Evolutionary conservation across 495 filamentous ascomycete genomes (phyloP), one percentile per base, ranked within the genome.

Genomic region (Usnea hakonensis): DNA sequence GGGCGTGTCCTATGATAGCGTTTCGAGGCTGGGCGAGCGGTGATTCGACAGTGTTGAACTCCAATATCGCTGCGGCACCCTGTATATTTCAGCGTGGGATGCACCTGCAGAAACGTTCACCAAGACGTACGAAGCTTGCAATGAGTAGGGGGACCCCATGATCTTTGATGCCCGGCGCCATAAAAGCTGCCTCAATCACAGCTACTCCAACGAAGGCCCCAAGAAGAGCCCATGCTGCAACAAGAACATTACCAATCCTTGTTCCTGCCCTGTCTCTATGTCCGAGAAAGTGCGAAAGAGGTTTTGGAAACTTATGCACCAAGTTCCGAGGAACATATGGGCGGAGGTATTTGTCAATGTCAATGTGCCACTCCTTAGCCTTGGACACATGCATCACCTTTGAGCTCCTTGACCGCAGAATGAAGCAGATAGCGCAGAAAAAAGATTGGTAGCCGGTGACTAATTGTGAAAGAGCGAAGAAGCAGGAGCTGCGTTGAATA

Each of bases 1-100:
- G 70, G 14, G 87, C 32, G 68, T 95, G 90, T 46, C 89, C 87
- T 23, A 90, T 65, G 40, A 96, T 74, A 13, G 83, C 78, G 68
- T 89, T 91, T 28, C 91, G 87, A 0, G 91, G 91, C 65, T 95
- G 91, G 0, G 90, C 82, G 38, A 96, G 83, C 14, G 91, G 90
- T 0, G 90, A 91, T n/a, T 87, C 81, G 67, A 94, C 86, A 54
- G 83, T 78, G 58, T 83, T 81, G 72, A 87, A 91, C 66, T 87
- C 77, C 56, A 93, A 78, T 17, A 91, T 85, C n/a, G 88, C 88
- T 7, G 88, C 84, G 5, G 89, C 89, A 56, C 88, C 89, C 89
- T 89, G 57, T 1, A 0, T 28, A n/a, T 33, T 0, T 55, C 30
- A 50, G 32, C 21, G n/a, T 21, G n/a, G 16, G 17, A 13, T 13